Base-by-base conservation (phyloP, 169 alveolate species). In the Plasmodium fragile region DNA sequence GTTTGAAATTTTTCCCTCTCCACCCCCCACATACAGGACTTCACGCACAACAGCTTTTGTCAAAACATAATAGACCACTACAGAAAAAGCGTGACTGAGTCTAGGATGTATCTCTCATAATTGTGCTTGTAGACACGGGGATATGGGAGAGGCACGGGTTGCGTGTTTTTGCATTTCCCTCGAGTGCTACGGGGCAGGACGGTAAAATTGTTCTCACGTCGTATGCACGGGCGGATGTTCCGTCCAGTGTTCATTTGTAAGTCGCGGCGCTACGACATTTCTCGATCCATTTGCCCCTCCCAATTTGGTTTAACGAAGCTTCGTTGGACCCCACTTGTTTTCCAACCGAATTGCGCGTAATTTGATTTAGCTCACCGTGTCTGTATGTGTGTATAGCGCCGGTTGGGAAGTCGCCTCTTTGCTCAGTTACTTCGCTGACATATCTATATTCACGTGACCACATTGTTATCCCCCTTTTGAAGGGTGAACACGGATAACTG, bases 31-130 rank as follows among this genome's bases (percentile, higher is more conserved):
- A 73, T 84, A 8, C 78, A 84, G 93, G 78, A 52, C 55, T 84
- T 73, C 78, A 84, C 73, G 6, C 89, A 77, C 87, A 87, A 87
- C 52, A 41, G 89, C n/a, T 87, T 87, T 39, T 87, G 93, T 87
- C 89, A 78, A 53, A 52, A 87, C 18, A 87, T 87, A 75, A 75
- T 87, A 53, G 89, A 87, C 45, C 49, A 65, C 49, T 87, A 87
- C 39, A 87, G 80, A 65, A 53, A 75, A 87, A 55, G 81, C 16
- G 36, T 87, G 59, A 36, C 69, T 77, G 89, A 39, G 36, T 53
- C 78, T 77, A 87, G 70, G 70, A 77, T 16, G 65, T 43, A 18
- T 49, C 39, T 84, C 43, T 73, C 83, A 28, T 84, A 65, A 82
- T 82, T 65, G 65, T 36, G 39, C 78, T 32, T 81, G 11, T 81